phyloP scores from a whole-genome alignment of 2,329 filamentous ascomycete genomes.

The Fusarium burgessii region DNA sequence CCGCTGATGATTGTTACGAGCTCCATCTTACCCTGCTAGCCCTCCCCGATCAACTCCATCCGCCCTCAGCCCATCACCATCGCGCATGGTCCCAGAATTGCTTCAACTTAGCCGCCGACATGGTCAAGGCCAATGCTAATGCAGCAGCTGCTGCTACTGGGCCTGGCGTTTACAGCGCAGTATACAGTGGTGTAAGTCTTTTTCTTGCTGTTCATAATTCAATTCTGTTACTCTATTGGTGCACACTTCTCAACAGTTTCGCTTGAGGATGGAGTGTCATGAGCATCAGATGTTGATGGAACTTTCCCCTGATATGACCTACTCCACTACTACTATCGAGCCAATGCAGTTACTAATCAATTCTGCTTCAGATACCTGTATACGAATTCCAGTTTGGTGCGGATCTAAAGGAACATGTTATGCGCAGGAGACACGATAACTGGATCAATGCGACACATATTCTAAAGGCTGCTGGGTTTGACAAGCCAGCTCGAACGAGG shows the following conservation, averaged over 20 bases:
- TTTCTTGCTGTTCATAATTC: not conserved
- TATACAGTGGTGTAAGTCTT: constrained; percentile 74
- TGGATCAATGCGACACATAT: constrained; percentile 99
- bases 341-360: constrained; percentile 11
- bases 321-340: not conserved
- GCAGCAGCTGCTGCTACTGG: constrained; percentile 55
- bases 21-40: not conserved
- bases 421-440: constrained; percentile 91
- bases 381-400: constrained; percentile 90
- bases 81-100: constrained; percentile 39
- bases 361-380: constrained; percentile 79
- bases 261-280: not conserved
- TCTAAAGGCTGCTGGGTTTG: constrained; percentile 94
- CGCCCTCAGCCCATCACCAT: constrained; percentile 3
- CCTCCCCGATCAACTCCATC: not conserved
- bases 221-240: not conserved
- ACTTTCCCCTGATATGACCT: not conserved
- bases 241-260: not conserved
- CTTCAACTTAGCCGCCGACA: constrained; percentile 49
- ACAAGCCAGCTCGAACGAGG: constrained; percentile 94
- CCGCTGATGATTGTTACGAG: constrained; percentile 10
- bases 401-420: constrained; percentile 87
- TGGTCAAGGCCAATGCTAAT: constrained; percentile 60
- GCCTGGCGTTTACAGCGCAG: constrained; percentile 73
- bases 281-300: constrained; percentile 8